A percentile compares a stretch with the other conserved stretches of the same genome.
phyloP scores from a whole-genome alignment of 2,329 filamentous ascomycete genomes.

The Aspergillus alliaceus region DNA sequence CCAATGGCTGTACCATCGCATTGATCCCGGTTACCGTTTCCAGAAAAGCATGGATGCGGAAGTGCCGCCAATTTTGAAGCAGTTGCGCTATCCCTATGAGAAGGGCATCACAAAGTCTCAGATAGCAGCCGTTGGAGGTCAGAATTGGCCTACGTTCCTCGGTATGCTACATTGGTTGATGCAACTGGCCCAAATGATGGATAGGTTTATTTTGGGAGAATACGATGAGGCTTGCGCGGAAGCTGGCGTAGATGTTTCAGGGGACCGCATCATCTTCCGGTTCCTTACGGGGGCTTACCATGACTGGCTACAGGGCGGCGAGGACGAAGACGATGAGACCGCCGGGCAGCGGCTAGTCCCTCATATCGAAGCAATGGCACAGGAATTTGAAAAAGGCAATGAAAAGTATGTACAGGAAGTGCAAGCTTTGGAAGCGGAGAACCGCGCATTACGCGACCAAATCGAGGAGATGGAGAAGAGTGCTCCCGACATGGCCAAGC shows the following conservation, averaged over 20 bases:
- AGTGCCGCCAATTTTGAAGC: slow-evolving; percentile 87
- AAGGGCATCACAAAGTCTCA: slow-evolving; percentile 96
- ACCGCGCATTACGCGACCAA: slow-evolving; percentile 75
- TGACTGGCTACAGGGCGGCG: slow-evolving; percentile 91
- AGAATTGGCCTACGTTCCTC: slow-evolving; percentile 95
- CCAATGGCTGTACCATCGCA: slow-evolving; percentile 94
- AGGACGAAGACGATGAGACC: slow-evolving; percentile 83
- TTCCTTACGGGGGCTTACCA: slow-evolving; percentile 88
- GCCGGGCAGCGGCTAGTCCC: slow-evolving; percentile 75
- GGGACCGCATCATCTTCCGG: slow-evolving; percentile 90
- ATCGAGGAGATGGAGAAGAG: slow-evolving; percentile 88
- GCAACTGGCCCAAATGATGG: slow-evolving; percentile 92
- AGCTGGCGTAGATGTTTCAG: slow-evolving; percentile 80
- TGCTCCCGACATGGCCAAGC: slow-evolving; percentile 75
- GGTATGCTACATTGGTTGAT: slow-evolving; percentile 98
- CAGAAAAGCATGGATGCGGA: slow-evolving; percentile 94
- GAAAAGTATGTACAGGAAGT: slow-evolving; percentile 82
- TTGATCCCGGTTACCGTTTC: slow-evolving; percentile 91
- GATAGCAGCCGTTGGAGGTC: slow-evolving; percentile 88
- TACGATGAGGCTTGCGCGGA: slow-evolving; percentile 92
- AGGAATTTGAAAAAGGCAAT: slow-evolving; percentile 82
- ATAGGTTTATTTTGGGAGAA: slow-evolving; percentile 72
- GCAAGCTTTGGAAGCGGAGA: slow-evolving; percentile 81
- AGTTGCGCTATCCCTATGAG: slow-evolving; percentile 91
- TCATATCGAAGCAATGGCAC: slow-evolving; percentile 84